Percentiles rank a stretch among this genome's conserved stretches.
These are phyloP conservation scores for Ambrosiella xylebori DNA, from an alignment of 2,329 filamentous ascomycete species.

Conservation along the genomic window DNA sequence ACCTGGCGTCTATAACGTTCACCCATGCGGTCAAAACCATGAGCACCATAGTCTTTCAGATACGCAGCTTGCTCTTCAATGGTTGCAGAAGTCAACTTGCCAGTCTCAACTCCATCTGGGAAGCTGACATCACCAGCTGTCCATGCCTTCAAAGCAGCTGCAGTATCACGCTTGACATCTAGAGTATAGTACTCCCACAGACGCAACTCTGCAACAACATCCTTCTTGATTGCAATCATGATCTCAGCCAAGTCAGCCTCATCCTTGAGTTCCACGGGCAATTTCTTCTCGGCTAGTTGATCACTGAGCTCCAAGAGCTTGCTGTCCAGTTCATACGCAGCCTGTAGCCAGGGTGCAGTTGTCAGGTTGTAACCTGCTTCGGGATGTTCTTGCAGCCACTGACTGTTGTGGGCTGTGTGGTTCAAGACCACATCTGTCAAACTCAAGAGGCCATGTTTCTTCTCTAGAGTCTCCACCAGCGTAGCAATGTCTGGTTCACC, in stretches of 20 bases:
- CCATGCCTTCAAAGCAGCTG: conserved; percentile 58
- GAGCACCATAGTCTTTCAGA: conserved; percentile 50
- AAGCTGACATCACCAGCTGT: conserved; percentile 38
- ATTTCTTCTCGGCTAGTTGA: conserved; percentile 49
- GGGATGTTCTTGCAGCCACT: conserved; percentile 86
- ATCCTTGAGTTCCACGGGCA: conserved; percentile 57
- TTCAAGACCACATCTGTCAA: conserved; percentile 96
- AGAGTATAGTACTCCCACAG: conserved; percentile 91
- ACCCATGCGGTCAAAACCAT: conserved; percentile 56
- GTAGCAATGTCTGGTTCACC: conserved; percentile 68
- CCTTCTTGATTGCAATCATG: conserved; percentile 68
- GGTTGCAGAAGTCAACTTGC: conserved; percentile 14
- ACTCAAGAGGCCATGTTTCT: conserved; percentile 67
- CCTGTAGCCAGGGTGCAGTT: conserved; percentile 64
- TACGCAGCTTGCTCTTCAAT: conserved; percentile 37
- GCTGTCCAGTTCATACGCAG: conserved; percentile 44
- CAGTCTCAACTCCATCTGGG: conserved; percentile 25
- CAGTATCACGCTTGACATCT: conserved; percentile 56
- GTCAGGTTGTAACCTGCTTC: conserved; percentile 89
- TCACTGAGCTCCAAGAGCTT: conserved; percentile 58
- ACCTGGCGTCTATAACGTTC: conserved; percentile 59
- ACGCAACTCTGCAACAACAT: conserved; percentile 59
- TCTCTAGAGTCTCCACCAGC: conserved; percentile 66
- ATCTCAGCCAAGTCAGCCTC: conserved; percentile 59
- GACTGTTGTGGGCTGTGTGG: conserved; percentile 88